Evolutionary conservation across 164 flowering plant species (phyloP).

Genomic region (Chloranthus sessilifolius): DNA sequence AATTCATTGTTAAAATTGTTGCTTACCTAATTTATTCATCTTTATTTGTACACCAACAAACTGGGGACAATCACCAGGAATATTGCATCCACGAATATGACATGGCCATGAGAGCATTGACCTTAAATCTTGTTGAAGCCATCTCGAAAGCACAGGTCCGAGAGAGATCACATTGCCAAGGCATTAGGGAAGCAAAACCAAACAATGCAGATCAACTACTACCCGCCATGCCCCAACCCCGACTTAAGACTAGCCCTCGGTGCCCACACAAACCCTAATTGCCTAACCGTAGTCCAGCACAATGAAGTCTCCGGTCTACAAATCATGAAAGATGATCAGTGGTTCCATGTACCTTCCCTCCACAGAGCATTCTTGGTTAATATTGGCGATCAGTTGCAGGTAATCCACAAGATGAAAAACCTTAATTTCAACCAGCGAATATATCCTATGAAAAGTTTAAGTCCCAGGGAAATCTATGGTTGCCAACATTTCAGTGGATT

Average conservation of each 20-base stretch:
- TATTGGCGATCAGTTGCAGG: slow-evolving; percentile 2
- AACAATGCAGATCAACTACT: slow-evolving; percentile 1
- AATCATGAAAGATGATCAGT: slow-evolving; percentile 1
- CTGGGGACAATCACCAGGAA: no score
- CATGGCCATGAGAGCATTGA: slow-evolving; percentile 52
- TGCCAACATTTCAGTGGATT: no score
- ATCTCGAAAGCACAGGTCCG: slow-evolving; percentile 76
- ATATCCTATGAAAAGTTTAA: no score
- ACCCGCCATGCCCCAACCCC: slow-evolving; percentile 1
- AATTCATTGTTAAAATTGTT: no score
- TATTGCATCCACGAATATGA: slow-evolving; percentile 43
- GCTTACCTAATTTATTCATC: no score
- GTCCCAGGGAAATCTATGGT: no score
- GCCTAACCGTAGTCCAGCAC: slow-evolving; percentile 1
- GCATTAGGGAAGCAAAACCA: slow-evolving; percentile 16
- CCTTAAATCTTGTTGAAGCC: slow-evolving; percentile 39
- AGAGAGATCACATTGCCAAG: slow-evolving; percentile 39
- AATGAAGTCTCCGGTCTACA: not conserved
- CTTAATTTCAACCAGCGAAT: no score
- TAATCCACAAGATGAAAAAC: no score
- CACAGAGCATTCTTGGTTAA: slow-evolving; percentile 2
- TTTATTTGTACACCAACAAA: no score
- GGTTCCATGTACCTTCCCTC: not conserved
- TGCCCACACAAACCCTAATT: not conserved
- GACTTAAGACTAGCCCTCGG: not conserved